Percentiles rank a stretch among this genome's conserved stretches.
Evolutionary conservation across 805 yeast genomes (phyloP).

Genomic region (Saccharomycopsis selenospora): DNA sequence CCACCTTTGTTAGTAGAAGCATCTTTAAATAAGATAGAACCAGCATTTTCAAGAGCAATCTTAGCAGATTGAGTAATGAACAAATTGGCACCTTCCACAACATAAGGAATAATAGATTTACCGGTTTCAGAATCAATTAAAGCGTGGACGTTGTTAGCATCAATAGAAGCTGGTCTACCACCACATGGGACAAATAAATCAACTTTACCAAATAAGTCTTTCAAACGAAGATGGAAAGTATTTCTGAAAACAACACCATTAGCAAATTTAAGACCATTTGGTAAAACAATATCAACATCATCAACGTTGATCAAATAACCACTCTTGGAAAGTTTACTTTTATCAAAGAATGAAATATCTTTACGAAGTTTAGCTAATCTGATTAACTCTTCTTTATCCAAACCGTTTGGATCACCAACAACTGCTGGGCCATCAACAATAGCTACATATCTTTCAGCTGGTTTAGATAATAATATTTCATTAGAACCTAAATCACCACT

Average conservation of each 20-base stretch:
- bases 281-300: constrained; percentile 70
- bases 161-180: constrained; percentile 96
- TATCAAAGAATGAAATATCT: constrained; percentile 67
- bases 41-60: constrained; percentile 76
- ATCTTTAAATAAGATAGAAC: constrained; percentile 83
- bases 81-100: constrained; percentile 96
- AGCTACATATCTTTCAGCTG: constrained; percentile 75
- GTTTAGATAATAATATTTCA: constrained; percentile 77
- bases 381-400: constrained; percentile 69
- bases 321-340: constrained; percentile 52
- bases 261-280: constrained; percentile 63
- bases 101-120: constrained; percentile 68
- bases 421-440: constrained; percentile 96
- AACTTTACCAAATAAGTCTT: constrained; percentile 55
- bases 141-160: constrained; percentile 67
- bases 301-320: constrained; percentile 86
- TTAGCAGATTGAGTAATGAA: constrained; percentile 94
- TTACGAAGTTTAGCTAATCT: constrained; percentile 72
- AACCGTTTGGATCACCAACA: constrained; percentile 82
- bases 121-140: constrained; percentile 73
- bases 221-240: constrained; percentile 71
- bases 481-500: constrained; percentile 97
- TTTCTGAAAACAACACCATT: constrained; percentile 90
- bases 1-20: constrained; percentile 98
- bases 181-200: constrained; percentile 97